A percentile compares a stretch with the other conserved stretches of the same genome.
Conservation (phyloP, 441 rosid genomes). For the Gossypium laxum region DNA sequence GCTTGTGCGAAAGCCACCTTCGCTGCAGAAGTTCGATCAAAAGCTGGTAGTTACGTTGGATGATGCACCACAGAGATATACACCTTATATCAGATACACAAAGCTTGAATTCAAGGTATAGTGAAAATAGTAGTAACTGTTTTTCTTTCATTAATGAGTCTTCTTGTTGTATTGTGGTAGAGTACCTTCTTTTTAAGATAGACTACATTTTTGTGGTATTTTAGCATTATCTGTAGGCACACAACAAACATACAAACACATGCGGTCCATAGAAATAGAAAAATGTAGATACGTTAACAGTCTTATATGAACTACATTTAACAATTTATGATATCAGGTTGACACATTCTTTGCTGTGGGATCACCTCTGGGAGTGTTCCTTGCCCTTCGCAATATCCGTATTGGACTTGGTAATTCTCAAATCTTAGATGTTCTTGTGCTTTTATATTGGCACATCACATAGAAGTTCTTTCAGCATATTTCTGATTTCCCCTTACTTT, state of each 20-base stretch:
- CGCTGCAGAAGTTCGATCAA: constrained; percentile 18
- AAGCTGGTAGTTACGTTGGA: constrained; percentile 18
- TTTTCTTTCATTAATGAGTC: neutral
- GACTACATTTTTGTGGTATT: neutral
- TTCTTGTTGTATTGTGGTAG: neutral
- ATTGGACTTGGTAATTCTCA: constrained; percentile 63
- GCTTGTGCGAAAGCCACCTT: constrained; percentile 22
- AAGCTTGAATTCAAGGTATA: constrained; percentile 84
- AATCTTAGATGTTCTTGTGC: neutral
- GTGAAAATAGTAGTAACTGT: neutral
- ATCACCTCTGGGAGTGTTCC: constrained; percentile 95
- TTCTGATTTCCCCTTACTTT: neutral
- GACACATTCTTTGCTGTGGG: constrained; percentile 98
- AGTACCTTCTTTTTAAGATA: neutral
- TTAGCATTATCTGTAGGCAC: neutral
- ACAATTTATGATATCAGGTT: constrained; percentile 36
- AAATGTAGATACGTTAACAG: neutral
- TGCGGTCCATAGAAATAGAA: neutral
- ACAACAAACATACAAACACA: neutral
- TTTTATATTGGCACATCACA: neutral
- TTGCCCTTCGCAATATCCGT: constrained; percentile 75
- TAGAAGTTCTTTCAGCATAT: neutral
- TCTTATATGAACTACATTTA: neutral
- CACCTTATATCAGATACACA: constrained; percentile 65
- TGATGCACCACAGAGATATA: constrained; percentile 41